Base-by-base conservation (phyloP, 1,284 basidiomycete species). In the Trichosporon coremiiforme region DNA sequence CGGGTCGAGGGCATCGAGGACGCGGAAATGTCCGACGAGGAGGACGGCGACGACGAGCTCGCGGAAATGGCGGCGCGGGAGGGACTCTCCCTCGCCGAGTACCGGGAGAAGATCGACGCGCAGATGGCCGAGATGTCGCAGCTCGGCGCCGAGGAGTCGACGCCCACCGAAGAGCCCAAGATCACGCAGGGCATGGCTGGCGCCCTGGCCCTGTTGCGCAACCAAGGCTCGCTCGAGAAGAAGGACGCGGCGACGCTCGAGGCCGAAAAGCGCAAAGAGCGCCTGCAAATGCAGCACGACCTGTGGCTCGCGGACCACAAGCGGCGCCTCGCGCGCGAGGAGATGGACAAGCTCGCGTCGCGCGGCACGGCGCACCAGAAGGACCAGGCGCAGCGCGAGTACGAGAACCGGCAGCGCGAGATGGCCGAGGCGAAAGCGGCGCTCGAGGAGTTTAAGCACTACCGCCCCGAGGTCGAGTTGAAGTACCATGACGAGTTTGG, bases 401-500 rank as follows among this genome's bases (percentile, higher is more conserved):
- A 93, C 80, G 94, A 98, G 83, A 98, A 98, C 79, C 89, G 93
- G 69, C 81, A 90, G 75, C 89, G 95, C 31, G 97, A 99, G 78
- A 90, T 95, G 80, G 90, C 93, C 75, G 95, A 98, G 75, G 92
- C 95, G 8, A 88, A 92, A 53, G 88, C 91, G 33, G 88, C 89
- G 62, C 85, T 95, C 75, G 93, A 97, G 47, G 82, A 89, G 64
- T 99, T 92, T 88, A 92, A 90, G 84, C 88, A 91, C 79, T 99
- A 99, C 87, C 97, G 95, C 84, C 97, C 97, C 1, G 95, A 97
- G 82, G 88, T 99, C 76, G 93, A 96, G 74, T 93, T 99, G 79
- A 91, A 92, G 70, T 99, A 99, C 83, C 91, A 96, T 75, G 97
- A 99, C 82, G 95, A 97, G 83, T 93, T 94, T 80, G 97, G 97